Evolutionary conservation across 1,139 yeast species (phyloP).

Genomic region (Pichia sp.): DNA sequence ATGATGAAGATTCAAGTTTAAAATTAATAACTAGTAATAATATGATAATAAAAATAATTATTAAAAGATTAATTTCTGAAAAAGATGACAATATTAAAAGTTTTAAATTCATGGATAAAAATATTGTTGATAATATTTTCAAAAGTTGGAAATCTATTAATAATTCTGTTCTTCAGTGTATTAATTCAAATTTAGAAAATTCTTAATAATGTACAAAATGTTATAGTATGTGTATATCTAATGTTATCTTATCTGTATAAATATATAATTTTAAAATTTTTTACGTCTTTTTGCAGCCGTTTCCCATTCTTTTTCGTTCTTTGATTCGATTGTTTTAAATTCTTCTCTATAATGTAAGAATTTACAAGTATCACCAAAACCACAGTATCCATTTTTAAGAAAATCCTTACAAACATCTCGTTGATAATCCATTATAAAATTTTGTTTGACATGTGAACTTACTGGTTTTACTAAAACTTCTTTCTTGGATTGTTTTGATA

Average conservation of each 20-base stretch:
- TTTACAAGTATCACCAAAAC: conserved; percentile 97
- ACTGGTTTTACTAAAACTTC: conserved; percentile 33
- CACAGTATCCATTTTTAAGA: conserved; percentile 89
- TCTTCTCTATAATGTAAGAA: conserved; percentile 88
- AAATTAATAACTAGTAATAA: neutral
- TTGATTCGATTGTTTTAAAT: conserved; percentile 60
- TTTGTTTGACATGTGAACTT: conserved; percentile 57
- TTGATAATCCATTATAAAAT: conserved; percentile 80
- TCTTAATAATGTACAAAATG: neutral
- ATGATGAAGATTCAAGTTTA: neutral
- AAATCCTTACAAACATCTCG: conserved; percentile 95
- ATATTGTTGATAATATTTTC: neutral
- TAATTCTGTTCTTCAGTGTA: conserved; percentile 7
- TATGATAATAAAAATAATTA: conserved; percentile 2
- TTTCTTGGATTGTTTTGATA: conserved; percentile 19
- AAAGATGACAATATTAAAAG: neutral
- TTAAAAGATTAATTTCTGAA: conserved; percentile 1
- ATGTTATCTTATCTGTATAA: too few relatives aligned
- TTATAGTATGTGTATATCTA: too few relatives aligned
- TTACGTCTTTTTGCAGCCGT: conserved; percentile 24
- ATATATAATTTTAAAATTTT: conserved; percentile 16
- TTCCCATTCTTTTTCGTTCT: conserved; percentile 64
- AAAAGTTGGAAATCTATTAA: conserved; percentile 8
- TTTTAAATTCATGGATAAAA: neutral
- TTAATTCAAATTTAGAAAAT: conserved; percentile 6